A percentile compares a stretch with the other conserved stretches of the same genome.
Evolutionary conservation across 2,329 filamentous ascomycete species (phyloP).

Genomic region (Elsinoe fawcettii): DNA sequence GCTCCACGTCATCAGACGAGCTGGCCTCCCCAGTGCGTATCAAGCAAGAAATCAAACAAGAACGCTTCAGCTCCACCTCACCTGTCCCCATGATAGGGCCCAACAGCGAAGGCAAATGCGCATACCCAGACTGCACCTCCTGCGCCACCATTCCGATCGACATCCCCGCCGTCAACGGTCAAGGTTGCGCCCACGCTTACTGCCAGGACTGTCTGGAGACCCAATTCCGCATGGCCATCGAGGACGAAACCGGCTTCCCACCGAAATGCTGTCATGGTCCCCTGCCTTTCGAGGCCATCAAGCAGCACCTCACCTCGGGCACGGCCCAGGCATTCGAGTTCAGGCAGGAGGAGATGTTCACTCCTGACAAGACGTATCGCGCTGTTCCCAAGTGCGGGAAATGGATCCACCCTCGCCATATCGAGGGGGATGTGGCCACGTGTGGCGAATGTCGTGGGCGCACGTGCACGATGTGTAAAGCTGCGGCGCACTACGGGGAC

Average conservation of each 20-base stretch:
- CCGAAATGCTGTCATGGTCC: conserved; percentile 43
- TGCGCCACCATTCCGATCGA: conserved; percentile 20
- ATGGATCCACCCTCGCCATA: conserved; percentile 36
- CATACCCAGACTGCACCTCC: conserved; percentile 12
- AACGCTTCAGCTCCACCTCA: neutral
- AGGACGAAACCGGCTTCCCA: conserved; percentile 46
- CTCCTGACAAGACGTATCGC: conserved; percentile 45
- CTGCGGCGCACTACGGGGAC: conserved; percentile 6
- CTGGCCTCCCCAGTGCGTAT: neutral
- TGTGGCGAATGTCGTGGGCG: conserved; percentile 35
- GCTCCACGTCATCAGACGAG: too few species aligned
- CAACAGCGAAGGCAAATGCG: neutral
- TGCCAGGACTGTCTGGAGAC: conserved; percentile 40
- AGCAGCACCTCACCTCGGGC: conserved; percentile 29
- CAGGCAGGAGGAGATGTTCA: conserved; percentile 43
- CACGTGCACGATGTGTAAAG: conserved; percentile 48
- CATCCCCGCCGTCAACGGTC: conserved; percentile 19
- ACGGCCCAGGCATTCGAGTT: conserved; percentile 31
- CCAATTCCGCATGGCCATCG: conserved; percentile 38
- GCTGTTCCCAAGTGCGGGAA: conserved; percentile 34
- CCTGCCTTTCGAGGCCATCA: conserved; percentile 32
- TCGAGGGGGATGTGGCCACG: conserved; percentile 29
- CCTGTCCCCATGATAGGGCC: too few species aligned
- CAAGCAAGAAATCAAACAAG: neutral
- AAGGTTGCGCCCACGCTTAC: conserved; percentile 30